Evolutionary conservation across 2,329 filamentous ascomycete species (phyloP), one percentile per base, ranked within the genome.

Genomic region (Penicillium crustosum): DNA sequence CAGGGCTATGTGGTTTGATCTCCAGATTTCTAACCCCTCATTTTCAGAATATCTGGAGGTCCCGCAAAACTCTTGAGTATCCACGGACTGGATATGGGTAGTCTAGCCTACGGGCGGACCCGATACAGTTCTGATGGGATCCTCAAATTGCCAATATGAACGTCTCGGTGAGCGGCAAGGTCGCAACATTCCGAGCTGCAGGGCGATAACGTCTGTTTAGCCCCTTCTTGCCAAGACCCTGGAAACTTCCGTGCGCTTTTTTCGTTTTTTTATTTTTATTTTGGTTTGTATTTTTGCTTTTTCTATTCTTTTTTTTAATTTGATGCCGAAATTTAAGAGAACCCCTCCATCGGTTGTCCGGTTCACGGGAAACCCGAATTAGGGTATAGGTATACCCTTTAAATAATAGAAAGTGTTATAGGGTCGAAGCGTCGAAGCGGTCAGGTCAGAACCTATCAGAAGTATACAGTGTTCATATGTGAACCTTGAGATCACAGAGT

Each of bases 121-220:
- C 47, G 47, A 44, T 33, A 55, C 21, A 36, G n/a, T 43, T 29
- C 19, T 39, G 39, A 42, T 42, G 41, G 36, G 52, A 54, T 49
- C 35, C 52, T 45, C 57, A 44, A 48, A 50, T 57, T 51, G 13
- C 45, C 49, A 29, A 52, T 51, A 54, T 61, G 57, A 49, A 58
- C 29, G 3, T 58, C 42, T 55, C 56, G 56, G 56, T 58, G 56
- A 58, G 51, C 52, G 35, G 44, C 62, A 61, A 58, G 58, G 50
- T 55, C 53, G 58, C 53, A 61, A 58, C 62, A 65, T 67, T 58
- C 49, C 57, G 51, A 58, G 44, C 59, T 23, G 44, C 57, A 59
- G 49, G 56, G 41, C 58, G 62, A 64, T 58, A 59, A 65, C 60
- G 63, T 62, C 49, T 38, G 62, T 60, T 66, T 57, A 47, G 38